Base-by-base conservation (phyloP, 371 early-diverging fungal genomes). In the Mortierella sp. region DNA sequence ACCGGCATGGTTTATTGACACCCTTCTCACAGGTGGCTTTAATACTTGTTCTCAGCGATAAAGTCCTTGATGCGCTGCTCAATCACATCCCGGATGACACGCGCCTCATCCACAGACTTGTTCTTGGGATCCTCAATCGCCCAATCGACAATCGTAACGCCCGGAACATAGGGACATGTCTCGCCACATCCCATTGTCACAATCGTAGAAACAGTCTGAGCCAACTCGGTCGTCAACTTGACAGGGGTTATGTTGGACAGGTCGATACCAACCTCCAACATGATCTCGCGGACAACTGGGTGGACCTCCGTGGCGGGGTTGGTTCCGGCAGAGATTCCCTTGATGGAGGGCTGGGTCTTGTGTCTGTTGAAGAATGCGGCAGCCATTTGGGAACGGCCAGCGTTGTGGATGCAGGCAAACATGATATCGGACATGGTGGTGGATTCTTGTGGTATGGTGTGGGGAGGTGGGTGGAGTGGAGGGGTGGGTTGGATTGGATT, bases 181-280 rank as follows among this genome's bases (percentile, higher is more conserved):
- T 88, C 88, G 55, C 87, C 87, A 65, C 88, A 88, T 3, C 88
- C 88, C 88, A 88, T 88, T 3, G 82, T 78, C 3, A 78, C 74
- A 24, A 78, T 78, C 43, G 74, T 78, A 54, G 58, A 70, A 46
- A 72, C 72, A 3, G 78, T 78, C 43, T 54, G 51, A 27, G 78
- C 78, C 41, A 83, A 51, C n/a, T 83, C 83, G 3, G 74, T 74
- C 5, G 83, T 83, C 74, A 83, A 18, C 70, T 81, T 74, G 38
- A 48, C 49, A 5, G 83, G 83, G 4, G 46, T 58, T 21, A 76
- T 71, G 75, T 74, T 71, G 70, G 72, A 49, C 12, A 84, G 49
- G 48, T 84, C 83, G 38, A 84, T 71, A 5, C 74, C 77, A 32
- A 75, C 27, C 58, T 83, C 83, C 38, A 63, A n/a, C 75, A 83